These are phyloP conservation scores for Solanum stenotomum DNA, from an alignment of 257 asterid species.

Conservation along the genomic window DNA sequence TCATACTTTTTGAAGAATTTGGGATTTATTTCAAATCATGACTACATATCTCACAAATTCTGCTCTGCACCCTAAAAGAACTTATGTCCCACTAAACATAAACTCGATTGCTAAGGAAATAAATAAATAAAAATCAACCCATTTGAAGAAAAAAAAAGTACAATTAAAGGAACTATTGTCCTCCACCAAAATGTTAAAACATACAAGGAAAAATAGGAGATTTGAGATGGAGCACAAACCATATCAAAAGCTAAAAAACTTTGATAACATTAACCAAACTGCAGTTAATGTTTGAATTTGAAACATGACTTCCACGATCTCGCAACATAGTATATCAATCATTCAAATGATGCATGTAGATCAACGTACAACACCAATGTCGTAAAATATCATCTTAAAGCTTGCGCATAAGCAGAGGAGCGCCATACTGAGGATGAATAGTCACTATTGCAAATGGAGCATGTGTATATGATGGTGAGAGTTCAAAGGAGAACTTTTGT, in stretches of 20 bases:
- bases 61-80: neutral
- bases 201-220: neutral
- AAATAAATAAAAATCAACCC: neutral
- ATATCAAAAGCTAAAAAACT: neutral
- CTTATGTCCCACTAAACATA: neutral
- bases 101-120: neutral
- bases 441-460: neutral
- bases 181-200: neutral
- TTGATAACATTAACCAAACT: neutral
- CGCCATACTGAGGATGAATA: neutral
- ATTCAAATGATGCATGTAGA: neutral
- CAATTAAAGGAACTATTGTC: neutral
- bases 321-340: neutral
- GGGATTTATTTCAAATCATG: no score
- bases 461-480: slow-evolving; percentile 16
- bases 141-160: no score
- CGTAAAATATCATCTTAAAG: neutral
- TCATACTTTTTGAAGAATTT: no score
- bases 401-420: neutral
- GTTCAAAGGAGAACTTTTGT: slow-evolving; percentile 15
- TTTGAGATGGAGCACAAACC: neutral
- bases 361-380: neutral
- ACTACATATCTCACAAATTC: neutral
- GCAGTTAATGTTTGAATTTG: neutral
- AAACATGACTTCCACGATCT: neutral